phyloP scores from a whole-genome alignment of 176 grass and related monocot species.

The Oryza nivara region DNA sequence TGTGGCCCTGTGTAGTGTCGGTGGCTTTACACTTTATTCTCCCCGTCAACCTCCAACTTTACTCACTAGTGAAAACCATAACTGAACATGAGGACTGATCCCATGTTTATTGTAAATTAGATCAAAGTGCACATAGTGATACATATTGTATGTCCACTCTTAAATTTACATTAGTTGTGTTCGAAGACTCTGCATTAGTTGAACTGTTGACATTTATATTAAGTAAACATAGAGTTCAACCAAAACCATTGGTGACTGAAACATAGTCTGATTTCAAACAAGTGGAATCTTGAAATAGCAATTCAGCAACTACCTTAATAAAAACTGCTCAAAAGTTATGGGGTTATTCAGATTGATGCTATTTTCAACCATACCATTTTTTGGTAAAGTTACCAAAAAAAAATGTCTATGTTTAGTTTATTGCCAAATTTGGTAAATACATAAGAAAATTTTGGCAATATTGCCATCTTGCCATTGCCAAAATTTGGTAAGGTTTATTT shows the following conservation, averaged over 20 bases:
- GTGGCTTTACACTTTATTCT: constrained; percentile 95
- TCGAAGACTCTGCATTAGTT: constrained; percentile 2
- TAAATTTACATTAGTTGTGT: neutral
- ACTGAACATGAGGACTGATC: constrained; percentile 15
- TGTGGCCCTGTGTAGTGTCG: constrained; percentile 61
- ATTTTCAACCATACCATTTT: no score
- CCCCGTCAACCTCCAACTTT: constrained; percentile 39
- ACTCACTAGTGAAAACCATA: constrained; percentile 12
- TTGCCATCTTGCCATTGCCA: no score
- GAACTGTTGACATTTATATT: constrained; percentile 4
- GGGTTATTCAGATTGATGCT: no score
- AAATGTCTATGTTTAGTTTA: no score
- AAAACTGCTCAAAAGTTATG: neutral
- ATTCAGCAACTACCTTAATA: neutral
- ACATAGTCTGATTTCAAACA: neutral
- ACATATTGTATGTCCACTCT: neutral
- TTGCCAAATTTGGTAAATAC: no score
- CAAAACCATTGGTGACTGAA: neutral
- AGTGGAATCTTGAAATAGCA: neutral
- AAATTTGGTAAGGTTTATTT: no score
- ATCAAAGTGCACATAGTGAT: neutral
- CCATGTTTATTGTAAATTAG: constrained; percentile 31
- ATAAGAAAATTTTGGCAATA: no score
- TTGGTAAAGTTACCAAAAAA: no score
- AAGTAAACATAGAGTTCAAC: neutral